phyloP scores from a whole-genome alignment of 2,329 filamentous ascomycete species.

The Neodidymelliopsis sp. region DNA sequence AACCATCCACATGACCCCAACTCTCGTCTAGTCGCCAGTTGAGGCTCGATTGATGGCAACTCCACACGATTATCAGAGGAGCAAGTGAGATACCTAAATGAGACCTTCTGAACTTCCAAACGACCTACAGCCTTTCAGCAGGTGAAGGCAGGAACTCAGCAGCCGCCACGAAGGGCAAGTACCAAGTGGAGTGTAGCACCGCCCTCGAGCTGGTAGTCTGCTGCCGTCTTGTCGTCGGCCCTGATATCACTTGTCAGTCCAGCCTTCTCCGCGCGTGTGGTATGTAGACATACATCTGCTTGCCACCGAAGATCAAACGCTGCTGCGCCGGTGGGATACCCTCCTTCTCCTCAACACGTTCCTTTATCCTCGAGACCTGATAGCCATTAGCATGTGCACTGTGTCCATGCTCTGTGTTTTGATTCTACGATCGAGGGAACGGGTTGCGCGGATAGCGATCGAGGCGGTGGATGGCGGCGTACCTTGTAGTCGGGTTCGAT shows the following conservation, averaged over 20 bases:
- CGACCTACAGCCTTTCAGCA: no score
- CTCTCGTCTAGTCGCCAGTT: no score
- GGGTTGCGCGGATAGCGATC: no score
- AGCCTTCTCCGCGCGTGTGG: not conserved
- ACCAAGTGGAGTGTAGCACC: slow-evolving; percentile 95
- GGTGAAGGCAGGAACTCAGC: slow-evolving; percentile 19
- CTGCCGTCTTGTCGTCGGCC: slow-evolving; percentile 92
- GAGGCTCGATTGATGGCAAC: no score
- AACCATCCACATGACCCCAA: no score
- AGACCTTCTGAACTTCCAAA: no score
- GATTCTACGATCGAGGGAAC: not conserved
- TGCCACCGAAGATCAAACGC: slow-evolving; percentile 93
- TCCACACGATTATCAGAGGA: no score
- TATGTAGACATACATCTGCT: slow-evolving; percentile 78
- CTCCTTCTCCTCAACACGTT: slow-evolving; percentile 98
- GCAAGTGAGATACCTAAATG: no score
- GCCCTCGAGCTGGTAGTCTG: slow-evolving; percentile 88
- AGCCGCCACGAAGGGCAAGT: slow-evolving; percentile 86
- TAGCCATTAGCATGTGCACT: slow-evolving; percentile 15
- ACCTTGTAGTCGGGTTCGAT: slow-evolving; percentile 96
- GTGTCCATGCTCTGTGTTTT: not conserved
- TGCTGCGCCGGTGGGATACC: slow-evolving; percentile 97
- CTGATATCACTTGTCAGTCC: slow-evolving; percentile 57
- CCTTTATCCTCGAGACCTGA: slow-evolving; percentile 94
- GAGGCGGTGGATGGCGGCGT: slow-evolving; percentile 28